These are phyloP conservation scores for Pythium coloratum DNA, from an alignment of 352 stramenopile species.

Conservation along the genomic window DNA sequence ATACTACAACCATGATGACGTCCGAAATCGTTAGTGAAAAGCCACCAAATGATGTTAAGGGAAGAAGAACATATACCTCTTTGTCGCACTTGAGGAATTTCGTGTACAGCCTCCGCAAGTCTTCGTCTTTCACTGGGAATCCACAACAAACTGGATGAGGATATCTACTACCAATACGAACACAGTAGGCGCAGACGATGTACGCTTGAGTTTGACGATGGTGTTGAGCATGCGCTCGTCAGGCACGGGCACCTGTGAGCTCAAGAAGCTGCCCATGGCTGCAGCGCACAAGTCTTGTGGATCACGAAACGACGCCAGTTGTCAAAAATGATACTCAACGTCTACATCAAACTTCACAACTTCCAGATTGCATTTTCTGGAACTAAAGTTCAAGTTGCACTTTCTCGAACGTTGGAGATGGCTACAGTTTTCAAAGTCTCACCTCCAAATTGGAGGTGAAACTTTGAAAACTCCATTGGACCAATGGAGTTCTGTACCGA, in stretches of 20 bases:
- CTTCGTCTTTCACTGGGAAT: constrained; percentile 52
- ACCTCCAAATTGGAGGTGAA: no score
- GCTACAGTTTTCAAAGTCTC: no score
- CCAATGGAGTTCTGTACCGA: no score
- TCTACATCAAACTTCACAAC: no score
- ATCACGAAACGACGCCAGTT: background rate
- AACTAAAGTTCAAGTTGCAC: no score
- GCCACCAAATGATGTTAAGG: no score
- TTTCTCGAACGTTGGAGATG: no score
- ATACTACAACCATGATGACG: constrained; percentile 2
- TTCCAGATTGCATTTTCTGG: no score
- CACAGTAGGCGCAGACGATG: constrained; percentile 10
- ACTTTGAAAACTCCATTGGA: no score
- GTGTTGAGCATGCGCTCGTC: constrained; percentile 73
- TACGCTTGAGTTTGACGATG: constrained; percentile 67
- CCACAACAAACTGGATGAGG: background rate
- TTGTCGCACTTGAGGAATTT: constrained; percentile 65
- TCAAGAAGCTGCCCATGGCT: constrained; percentile 50
- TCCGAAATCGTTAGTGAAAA: no score
- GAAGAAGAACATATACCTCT: constrained; percentile 40
- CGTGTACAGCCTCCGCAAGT: constrained; percentile 51
- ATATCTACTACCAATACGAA: background rate
- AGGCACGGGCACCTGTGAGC: constrained; percentile 46
- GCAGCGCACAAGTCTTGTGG: background rate
- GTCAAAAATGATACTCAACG: no score